Evolutionary conservation across 1,139 yeast genomes (phyloP), one percentile per base, ranked within the genome.

Genomic region (Hansenula anomala): DNA sequence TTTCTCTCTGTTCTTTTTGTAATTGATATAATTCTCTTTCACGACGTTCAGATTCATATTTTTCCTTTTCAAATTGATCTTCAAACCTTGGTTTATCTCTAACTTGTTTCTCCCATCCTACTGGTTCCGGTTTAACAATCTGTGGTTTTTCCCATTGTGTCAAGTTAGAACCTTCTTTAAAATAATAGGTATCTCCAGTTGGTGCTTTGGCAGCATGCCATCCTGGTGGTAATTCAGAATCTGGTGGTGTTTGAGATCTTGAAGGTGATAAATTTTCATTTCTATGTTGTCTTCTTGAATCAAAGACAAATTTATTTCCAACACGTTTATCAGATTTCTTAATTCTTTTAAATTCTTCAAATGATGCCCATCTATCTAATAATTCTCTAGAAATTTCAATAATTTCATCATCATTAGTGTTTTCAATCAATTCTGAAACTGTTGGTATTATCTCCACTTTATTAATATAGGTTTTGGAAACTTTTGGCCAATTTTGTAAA

Each of bases 311-410:
- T 7, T 38, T 30, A n/a, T 32, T 32, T 7, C 36, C 39, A 6
- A 23, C 16, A 42, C 24, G 37, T 37, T 31, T 49, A 50, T 30
- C 33, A 12, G 50, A 37, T 43, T 84, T 80, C 0, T 92, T 92
- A 36, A 92, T 92, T 41, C 95, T 75, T 55, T 83, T 86, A 8
- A 92, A 94, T 76, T 87, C 79, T 55, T 85, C 80, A 45, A 88
- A 73, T 26, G 66, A 67, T 33, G 81, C 69, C 97, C 97, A 92
- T 46, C 73, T 81, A 2, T 69, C 66, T 20, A 87, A 55, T 34
- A 92, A 63, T 10, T 61, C 58, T 8, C 59, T 45, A 2, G 84
- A 72, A 30, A 69, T 58, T 1, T 39, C 38, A 29, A 55, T 55
- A 19, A 79, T 58, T 4, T 63, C 64, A 10, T 58, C 53, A 39